Evolutionary conservation across 139 green algal species (phyloP).

Genomic region (Closterium sp.): DNA sequence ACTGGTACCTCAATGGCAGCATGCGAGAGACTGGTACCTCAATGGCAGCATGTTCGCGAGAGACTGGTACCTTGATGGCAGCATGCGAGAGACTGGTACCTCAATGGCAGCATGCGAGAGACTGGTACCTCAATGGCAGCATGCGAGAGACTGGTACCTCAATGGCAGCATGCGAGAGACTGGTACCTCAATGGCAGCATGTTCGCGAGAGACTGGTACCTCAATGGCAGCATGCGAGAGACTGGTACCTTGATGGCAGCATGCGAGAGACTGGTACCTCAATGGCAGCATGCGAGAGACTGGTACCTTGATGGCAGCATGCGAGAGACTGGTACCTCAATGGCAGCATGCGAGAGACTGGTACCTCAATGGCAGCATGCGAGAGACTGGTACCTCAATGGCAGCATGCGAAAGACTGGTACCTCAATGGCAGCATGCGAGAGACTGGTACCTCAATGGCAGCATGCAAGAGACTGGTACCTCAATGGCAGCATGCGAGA

Average conservation of each 20-base stretch:
- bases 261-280: slow-evolving; percentile 62
- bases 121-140: too few species aligned
- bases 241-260: too few species aligned
- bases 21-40: slow-evolving; percentile 62
- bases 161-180: too few species aligned
- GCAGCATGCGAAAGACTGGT: too few species aligned
- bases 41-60: too few species aligned
- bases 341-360: too few species aligned
- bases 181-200: background rate
- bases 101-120: too few species aligned
- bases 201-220: slow-evolving; percentile 39
- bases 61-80: too few species aligned
- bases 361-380: background rate
- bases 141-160: slow-evolving; percentile 62
- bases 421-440: background rate
- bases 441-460: slow-evolving; percentile 80
- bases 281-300: too few species aligned
- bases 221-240: too few species aligned
- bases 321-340: slow-evolving; percentile 69
- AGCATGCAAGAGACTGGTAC: too few species aligned
- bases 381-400: slow-evolving; percentile 76
- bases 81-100: slow-evolving; percentile 31
- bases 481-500: background rate
- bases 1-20: too few species aligned
- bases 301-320: background rate